Evolutionary conservation across 2,329 filamentous ascomycete species (phyloP).

Genomic region (Didymella keratinophila): DNA sequence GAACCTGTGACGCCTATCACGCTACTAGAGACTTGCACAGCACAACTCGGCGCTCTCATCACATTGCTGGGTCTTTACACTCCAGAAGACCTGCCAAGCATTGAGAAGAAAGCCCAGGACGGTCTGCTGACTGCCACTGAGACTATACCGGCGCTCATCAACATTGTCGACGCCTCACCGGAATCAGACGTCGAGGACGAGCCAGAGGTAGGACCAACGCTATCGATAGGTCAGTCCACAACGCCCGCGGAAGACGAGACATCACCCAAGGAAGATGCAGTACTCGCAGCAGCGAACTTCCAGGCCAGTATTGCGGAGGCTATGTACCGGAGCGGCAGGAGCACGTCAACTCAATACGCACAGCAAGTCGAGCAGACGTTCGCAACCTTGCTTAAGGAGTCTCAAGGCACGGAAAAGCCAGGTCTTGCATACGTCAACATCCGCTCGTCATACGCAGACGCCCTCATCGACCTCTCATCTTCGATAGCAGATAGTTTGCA

Average conservation of each 20-base stretch:
- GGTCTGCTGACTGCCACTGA: constrained; percentile 61
- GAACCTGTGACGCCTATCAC: constrained; percentile 70
- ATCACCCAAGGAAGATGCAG: constrained; percentile 59
- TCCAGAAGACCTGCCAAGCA: constrained; percentile 53
- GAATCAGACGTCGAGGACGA: constrained; percentile 28
- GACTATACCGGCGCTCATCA: constrained; percentile 63
- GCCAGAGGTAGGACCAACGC: constrained; percentile 42
- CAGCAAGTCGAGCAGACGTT: constrained; percentile 48
- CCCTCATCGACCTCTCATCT: constrained; percentile 63
- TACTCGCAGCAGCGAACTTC: constrained; percentile 65
- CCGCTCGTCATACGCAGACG: constrained; percentile 64
- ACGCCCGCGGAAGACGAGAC: constrained; percentile 39
- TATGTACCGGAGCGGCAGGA: constrained; percentile 61
- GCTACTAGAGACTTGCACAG: constrained; percentile 72
- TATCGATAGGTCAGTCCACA: constrained; percentile 40
- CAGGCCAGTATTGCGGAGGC: constrained; percentile 64
- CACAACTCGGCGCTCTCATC: constrained; percentile 62
- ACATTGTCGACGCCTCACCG: constrained; percentile 43
- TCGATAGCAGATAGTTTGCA: constrained; percentile 48
- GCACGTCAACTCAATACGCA: constrained; percentile 64
- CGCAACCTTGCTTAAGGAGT: constrained; percentile 47
- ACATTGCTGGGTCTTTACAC: constrained; percentile 60
- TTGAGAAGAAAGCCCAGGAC: constrained; percentile 67
- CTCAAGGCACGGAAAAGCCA: constrained; percentile 58
- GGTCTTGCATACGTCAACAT: constrained; percentile 60